Evolutionary conservation across 2,329 filamentous ascomycete genomes (phyloP).

Genomic region (Leptographium radiaticola): DNA sequence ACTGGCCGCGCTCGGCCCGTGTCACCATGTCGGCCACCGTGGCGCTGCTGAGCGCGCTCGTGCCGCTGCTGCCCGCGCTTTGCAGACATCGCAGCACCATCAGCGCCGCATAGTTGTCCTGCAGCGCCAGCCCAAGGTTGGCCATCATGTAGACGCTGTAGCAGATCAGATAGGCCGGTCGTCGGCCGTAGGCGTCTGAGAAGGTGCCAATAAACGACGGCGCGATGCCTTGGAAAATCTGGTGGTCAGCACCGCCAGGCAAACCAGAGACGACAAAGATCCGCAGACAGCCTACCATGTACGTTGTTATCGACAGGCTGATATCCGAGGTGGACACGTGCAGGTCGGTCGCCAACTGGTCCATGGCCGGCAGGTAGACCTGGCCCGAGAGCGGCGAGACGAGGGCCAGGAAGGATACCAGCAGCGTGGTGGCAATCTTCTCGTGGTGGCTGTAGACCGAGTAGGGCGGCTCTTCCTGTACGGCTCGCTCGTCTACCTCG

Average conservation of each 20-base stretch:
- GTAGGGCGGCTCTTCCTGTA: too few relatives aligned
- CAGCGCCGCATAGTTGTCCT: slow-evolving; percentile 28
- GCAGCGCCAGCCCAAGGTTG: slow-evolving; percentile 30
- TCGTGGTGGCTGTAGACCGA: too few relatives aligned
- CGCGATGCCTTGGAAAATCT: slow-evolving; percentile 38
- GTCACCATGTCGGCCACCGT: slow-evolving; percentile 37
- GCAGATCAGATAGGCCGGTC: slow-evolving; percentile 32
- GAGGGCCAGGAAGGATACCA: too few relatives aligned
- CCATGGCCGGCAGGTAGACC: slow-evolving; percentile 23
- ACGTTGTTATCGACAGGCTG: slow-evolving; percentile 28
- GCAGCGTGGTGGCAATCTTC: too few relatives aligned
- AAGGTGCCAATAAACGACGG: slow-evolving; percentile 38
- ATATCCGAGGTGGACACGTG: slow-evolving; percentile 20
- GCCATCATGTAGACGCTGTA: slow-evolving; percentile 32
- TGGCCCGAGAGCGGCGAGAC: too few relatives aligned
- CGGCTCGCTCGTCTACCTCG: too few relatives aligned
- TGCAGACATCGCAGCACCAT: slow-evolving; percentile 36
- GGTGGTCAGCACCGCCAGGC: slow-evolving; percentile 3
- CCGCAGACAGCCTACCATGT: slow-evolving; percentile 7
- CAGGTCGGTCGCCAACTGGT: slow-evolving; percentile 24
- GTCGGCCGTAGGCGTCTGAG: slow-evolving; percentile 32
- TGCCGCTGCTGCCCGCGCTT: slow-evolving; percentile 38
- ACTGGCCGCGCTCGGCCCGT: slow-evolving; percentile 39
- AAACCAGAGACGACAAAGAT: background rate
- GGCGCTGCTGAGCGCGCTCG: slow-evolving; percentile 36